Evolutionary conservation across 1,139 yeast species (phyloP), one percentile per base, ranked within the genome.

Genomic region (Candida frijolesensis): DNA sequence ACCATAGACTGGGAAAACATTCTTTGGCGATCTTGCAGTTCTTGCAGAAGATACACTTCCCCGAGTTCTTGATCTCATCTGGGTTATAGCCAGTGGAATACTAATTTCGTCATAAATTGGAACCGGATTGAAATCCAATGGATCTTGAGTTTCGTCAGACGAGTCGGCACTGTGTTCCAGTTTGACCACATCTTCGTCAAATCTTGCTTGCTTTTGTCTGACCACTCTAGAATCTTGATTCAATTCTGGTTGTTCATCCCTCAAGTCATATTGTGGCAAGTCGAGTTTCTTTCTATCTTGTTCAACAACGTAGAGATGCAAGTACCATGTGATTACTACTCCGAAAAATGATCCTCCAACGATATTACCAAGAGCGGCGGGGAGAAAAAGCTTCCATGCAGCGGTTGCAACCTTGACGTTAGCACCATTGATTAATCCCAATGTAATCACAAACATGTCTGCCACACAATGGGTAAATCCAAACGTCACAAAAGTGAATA

Each of bases 401-500:
- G 81, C 83, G n/a, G 67, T 67, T 0, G 83, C 87, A 25, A 86
- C 88, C 0, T 84, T 70, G 11, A 83, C 70, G 3, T 82, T 76
- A 0, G 89, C 85, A 29, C 84, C 80, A 62, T 85, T 85, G 46
- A 88, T 74, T 60, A 87, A 68, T 0, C 89, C 96, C 57, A 83
- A 79, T 9, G 84, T 80, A 10, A 85, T 62, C 51, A 86, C 59
- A 57, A 74, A 83, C 92, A 88, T 87, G 64, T 89, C 96, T 1
- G 96, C 96, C 9, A 89, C 90, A 2, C 83, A 82, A 62, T 89
- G 96, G 4, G 89, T 83, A 65, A 83, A 88, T 0, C 95, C 95
- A 71, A 85, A 72, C 1, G 84, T 60, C 8, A 87, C 95, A 64
- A 88, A 86, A 0, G 91, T 82, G 66, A 87, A 85, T 11, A 88